A percentile compares a stretch with the other conserved stretches of the same genome.
phyloP scores from a whole-genome alignment of 225 moss, liverwort and hornwort genomes.

The Pseudoscleropodium purum region DNA sequence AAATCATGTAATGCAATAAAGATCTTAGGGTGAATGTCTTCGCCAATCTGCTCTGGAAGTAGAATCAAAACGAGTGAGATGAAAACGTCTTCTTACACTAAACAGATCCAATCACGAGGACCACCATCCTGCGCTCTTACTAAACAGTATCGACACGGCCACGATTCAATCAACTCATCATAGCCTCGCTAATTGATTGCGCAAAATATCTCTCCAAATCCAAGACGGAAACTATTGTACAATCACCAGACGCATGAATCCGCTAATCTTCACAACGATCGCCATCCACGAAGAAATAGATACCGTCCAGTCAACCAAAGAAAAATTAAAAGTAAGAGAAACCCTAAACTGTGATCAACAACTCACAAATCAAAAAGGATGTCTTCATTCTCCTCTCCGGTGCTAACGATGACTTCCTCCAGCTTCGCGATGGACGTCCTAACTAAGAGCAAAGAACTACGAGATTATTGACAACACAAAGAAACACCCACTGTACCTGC shows the following conservation, averaged over 20 bases:
- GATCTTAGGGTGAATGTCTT: too few species aligned
- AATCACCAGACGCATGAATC: not conserved
- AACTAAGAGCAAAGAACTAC: too few species aligned
- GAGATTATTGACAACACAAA: too few species aligned
- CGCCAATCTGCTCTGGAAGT: not conserved
- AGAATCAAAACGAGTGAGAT: not conserved
- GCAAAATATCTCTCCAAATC: not conserved
- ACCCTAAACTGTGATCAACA: not conserved
- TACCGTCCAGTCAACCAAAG: too few species aligned
- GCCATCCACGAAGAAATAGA: not conserved
- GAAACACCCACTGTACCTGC: too few species aligned
- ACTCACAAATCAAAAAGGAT: constrained; percentile 72
- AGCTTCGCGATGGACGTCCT: constrained; percentile 47
- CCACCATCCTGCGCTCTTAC: too few species aligned
- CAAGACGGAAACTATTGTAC: not conserved
- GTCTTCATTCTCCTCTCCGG: constrained; percentile 79
- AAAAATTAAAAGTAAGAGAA: not conserved
- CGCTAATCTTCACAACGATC: not conserved
- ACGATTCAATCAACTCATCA: too few species aligned
- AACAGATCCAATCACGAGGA: too few species aligned
- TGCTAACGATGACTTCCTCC: constrained; percentile 69
- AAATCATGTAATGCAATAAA: too few species aligned
- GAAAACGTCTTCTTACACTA: too few species aligned
- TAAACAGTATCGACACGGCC: too few species aligned
- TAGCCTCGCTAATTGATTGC: too few species aligned